Conservation (phyloP, 1,284 basidiomycete genomes). For the Macrocybe sp. region DNA sequence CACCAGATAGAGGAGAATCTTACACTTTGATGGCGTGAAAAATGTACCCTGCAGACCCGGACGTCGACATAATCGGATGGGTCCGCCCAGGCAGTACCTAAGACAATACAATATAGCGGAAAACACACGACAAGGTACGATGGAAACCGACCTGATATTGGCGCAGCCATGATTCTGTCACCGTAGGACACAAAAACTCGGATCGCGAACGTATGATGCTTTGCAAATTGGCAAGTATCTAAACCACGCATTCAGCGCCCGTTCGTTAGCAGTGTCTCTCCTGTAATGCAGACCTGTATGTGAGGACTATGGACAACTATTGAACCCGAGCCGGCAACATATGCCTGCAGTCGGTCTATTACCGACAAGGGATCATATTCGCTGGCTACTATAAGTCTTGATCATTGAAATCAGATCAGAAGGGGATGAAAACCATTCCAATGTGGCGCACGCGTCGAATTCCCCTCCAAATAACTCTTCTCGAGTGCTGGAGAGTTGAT, state of each 20-base stretch:
- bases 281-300: slow-evolving; percentile 51
- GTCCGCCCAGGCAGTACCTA: slow-evolving; percentile 89
- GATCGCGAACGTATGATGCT: slow-evolving; percentile 63
- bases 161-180: slow-evolving; percentile 89
- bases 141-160: slow-evolving; percentile 67
- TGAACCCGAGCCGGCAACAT: slow-evolving; percentile 80
- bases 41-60: slow-evolving; percentile 87
- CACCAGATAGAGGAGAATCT: slow-evolving; percentile 23
- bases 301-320: slow-evolving; percentile 87
- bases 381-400: slow-evolving; percentile 77
- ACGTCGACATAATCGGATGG: slow-evolving; percentile 93
- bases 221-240: slow-evolving; percentile 77
- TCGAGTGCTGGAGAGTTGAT: slow-evolving; percentile 58
- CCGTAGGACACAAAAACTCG: slow-evolving; percentile 71
- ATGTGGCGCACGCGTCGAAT: slow-evolving; percentile 70
- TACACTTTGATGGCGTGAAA: slow-evolving; percentile 85
- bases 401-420: slow-evolving; percentile 1
- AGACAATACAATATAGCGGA: background rate
- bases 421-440: background rate
- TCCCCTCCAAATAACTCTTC: slow-evolving; percentile 84
- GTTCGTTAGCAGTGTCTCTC: background rate
- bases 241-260: background rate
- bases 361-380: slow-evolving; percentile 87
- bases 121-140: background rate
- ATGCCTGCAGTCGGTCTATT: slow-evolving; percentile 68